Percentiles rank a stretch among this genome's conserved stretches.
Conservation (phyloP, 352 stramenopile genomes). For the Pythium vanterpoolii region DNA sequence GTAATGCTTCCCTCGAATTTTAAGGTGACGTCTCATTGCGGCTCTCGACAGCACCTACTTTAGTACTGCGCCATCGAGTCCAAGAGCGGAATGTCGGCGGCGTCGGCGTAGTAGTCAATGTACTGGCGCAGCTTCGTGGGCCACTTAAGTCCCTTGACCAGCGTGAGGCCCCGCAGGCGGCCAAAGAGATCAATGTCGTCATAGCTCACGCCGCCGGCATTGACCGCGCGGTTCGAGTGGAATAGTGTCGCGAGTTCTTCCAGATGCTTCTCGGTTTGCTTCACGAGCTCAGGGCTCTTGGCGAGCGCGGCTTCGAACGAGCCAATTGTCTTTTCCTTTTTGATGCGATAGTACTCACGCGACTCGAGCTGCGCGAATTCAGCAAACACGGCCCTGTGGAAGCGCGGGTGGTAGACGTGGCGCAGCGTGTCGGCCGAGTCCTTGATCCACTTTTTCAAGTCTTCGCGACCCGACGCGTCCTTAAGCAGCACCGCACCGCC, state of each 20-base stretch:
- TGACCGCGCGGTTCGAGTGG: slow-evolving; percentile 38
- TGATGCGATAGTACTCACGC: slow-evolving; percentile 49
- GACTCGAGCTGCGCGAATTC: slow-evolving; percentile 46
- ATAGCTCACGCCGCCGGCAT: slow-evolving; percentile 41
- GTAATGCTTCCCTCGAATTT: too few species aligned
- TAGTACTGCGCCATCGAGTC: slow-evolving; percentile 34
- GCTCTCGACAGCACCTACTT: not conserved
- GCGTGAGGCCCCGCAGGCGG: slow-evolving; percentile 41
- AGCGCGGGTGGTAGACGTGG: slow-evolving; percentile 41
- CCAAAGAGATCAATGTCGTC: slow-evolving; percentile 58
- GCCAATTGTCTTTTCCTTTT: slow-evolving; percentile 49
- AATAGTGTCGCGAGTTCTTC: slow-evolving; percentile 35
- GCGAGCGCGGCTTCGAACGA: slow-evolving; percentile 31
- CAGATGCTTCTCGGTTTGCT: slow-evolving; percentile 38
- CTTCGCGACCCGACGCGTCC: slow-evolving; percentile 27
- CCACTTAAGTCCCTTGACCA: slow-evolving; percentile 51
- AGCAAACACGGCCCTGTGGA: slow-evolving; percentile 36
- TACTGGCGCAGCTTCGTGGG: slow-evolving; percentile 45
- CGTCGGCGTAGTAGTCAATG: slow-evolving; percentile 43
- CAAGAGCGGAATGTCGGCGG: slow-evolving; percentile 41
- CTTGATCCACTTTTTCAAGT: slow-evolving; percentile 44
- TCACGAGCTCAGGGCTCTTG: slow-evolving; percentile 29
- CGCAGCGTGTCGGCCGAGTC: slow-evolving; percentile 26
- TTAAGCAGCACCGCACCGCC: slow-evolving; percentile 30
- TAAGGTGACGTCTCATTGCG: not conserved